phyloP scores from a whole-genome alignment of 257 asterid genomes.

The Plantago major region DNA sequence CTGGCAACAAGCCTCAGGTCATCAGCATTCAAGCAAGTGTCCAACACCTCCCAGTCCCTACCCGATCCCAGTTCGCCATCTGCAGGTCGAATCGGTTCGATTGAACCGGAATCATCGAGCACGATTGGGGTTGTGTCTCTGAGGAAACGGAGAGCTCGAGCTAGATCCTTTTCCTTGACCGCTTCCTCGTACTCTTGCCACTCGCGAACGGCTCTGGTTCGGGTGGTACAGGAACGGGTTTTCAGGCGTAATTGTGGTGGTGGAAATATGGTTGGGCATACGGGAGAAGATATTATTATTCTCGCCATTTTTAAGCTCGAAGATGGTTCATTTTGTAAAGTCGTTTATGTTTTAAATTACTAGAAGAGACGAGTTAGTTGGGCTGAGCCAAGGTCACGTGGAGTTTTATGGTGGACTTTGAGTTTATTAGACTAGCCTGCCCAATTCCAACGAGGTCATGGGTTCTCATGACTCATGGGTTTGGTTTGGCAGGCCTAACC shows the following conservation, averaged over 20 bases:
- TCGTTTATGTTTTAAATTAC: too few relatives aligned
- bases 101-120: slow-evolving; percentile 23
- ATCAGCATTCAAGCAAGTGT: slow-evolving; percentile 93
- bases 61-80: slow-evolving; percentile 26
- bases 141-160: slow-evolving; percentile 77
- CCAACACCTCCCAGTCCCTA: slow-evolving; percentile 79
- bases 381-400: too few relatives aligned
- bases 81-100: slow-evolving; percentile 20
- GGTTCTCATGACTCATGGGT: too few relatives aligned
- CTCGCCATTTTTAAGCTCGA: slow-evolving; percentile 28
- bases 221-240: slow-evolving; percentile 5
- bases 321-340: too few relatives aligned
- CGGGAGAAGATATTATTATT: slow-evolving; percentile 5
- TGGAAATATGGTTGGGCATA: slow-evolving; percentile 6
- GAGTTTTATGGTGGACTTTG: too few relatives aligned
- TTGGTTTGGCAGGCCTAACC: too few relatives aligned
- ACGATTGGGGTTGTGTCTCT: slow-evolving; percentile 34
- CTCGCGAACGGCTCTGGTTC: slow-evolving; percentile 54
- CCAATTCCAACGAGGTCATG: too few relatives aligned
- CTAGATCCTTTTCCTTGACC: slow-evolving; percentile 80
- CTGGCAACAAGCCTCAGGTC: slow-evolving; percentile 82
- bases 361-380: too few relatives aligned
- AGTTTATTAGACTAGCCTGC: too few relatives aligned
- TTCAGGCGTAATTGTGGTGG: slow-evolving; percentile 13
- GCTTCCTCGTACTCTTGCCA: slow-evolving; percentile 95